A percentile compares a stretch with the other conserved stretches of the same genome.
Evolutionary conservation across 2,329 filamentous ascomycete species (phyloP).

Genomic region (Juglanconis sp.): DNA sequence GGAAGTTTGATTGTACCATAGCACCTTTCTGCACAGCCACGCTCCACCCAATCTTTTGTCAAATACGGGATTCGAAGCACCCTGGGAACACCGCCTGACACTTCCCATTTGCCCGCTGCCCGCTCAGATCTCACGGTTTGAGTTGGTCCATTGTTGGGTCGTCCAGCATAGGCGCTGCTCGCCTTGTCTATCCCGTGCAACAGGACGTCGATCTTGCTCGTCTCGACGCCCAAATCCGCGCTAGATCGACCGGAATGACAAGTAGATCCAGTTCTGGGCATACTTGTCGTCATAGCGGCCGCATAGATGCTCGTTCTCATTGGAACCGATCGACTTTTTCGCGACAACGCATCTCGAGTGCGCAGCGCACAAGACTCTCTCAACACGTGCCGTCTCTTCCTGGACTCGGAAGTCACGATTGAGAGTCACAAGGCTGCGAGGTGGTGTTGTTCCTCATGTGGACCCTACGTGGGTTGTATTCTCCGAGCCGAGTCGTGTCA

Average conservation of each 20-base stretch:
- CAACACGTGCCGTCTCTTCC: background rate
- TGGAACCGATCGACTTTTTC: background rate
- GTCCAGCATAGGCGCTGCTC: background rate
- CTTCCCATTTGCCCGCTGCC: background rate
- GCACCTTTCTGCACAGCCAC: slow-evolving; percentile 17
- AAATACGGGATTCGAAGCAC: background rate
- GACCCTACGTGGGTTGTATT: slow-evolving; percentile 5
- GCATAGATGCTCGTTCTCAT: no score
- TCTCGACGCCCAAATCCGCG: background rate
- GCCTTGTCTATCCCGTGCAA: slow-evolving; percentile 1
- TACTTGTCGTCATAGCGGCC: background rate
- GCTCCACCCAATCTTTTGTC: slow-evolving; percentile 10
- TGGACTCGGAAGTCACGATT: background rate
- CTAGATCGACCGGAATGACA: background rate
- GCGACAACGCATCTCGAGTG: background rate
- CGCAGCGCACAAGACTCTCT: background rate
- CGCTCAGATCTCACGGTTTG: background rate
- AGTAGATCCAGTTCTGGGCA: background rate
- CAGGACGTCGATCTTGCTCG: background rate
- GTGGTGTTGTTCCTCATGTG: slow-evolving; percentile 13
- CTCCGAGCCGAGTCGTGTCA: slow-evolving; percentile 6
- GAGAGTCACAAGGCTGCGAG: slow-evolving; percentile 9
- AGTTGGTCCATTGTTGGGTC: background rate
- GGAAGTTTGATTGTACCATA: background rate
- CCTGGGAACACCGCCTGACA: background rate